Evolutionary conservation across 805 yeast species (phyloP), one percentile per base, ranked within the genome.

Genomic region (Starmerella khaoyaiensis): DNA sequence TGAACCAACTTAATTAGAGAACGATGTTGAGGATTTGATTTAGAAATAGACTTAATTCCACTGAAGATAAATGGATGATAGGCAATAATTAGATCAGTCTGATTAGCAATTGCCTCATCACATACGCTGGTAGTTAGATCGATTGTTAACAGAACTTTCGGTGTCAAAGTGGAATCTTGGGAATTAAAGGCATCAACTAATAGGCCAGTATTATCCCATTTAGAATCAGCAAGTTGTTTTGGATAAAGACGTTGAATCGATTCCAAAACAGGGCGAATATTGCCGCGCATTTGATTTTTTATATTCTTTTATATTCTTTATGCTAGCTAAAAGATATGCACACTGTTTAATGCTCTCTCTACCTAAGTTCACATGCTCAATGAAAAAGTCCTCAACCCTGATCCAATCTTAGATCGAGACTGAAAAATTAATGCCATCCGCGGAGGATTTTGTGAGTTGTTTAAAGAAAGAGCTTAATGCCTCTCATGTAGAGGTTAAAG

Each of bases 181-280:
- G 43, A 32, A 5, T 33, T 32, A 18, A 33, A 31, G 12, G 87
- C 61, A 52, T 86, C 94, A 8, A 90, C 77, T 31, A 90, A 59
- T 23, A 90, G 64, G 1, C 98, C 98, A 0, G 95, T 86, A 57
- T 90, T 90, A 54, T 90, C 98, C 98, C 98, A 90, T 3, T 84
- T 58, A 16, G 67, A 64, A 51, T 87, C 97, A 0, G 97, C 96
- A 42, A 79, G 68, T 31, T 69, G 70, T 12, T 70, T 56, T 2
- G 98, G 98, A 53, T 80, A 90, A n/a, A 75, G 61, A 46, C 70
- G 74, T 53, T 83, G 81, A 41, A 87, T 42, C 7, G 47, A 45
- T n/a, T 39, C 42, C 11, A 41, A 20, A 2, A 50, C 46, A 2
- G 37, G 17, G 33, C 37, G 40, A 20, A 42, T 39, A n/a, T 38